Evolutionary conservation across 2,329 filamentous ascomycete species (phyloP).

Genomic region (Talaromyces atroroseus): DNA sequence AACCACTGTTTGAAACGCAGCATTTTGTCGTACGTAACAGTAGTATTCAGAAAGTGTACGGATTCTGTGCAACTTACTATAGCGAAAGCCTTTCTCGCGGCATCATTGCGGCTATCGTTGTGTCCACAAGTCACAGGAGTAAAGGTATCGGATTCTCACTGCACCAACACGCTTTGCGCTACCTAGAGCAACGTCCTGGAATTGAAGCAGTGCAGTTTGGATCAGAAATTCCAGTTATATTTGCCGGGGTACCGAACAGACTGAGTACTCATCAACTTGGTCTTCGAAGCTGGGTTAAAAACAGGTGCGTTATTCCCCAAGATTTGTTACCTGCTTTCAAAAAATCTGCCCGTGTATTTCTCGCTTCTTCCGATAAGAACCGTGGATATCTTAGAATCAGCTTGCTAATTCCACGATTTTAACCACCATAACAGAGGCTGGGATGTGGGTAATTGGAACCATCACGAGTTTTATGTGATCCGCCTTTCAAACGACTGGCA

Average conservation of each 20-base stretch:
- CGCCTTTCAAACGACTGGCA: constrained; percentile 1
- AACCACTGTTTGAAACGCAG: constrained; percentile 5
- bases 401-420: not conserved
- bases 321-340: no score
- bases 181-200: constrained; percentile 1
- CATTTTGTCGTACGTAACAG: constrained; percentile 12
- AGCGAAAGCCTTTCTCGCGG: constrained; percentile 6
- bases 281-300: constrained; percentile 11
- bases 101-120: constrained; percentile 11
- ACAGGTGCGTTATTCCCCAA: constrained; percentile 7
- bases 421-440: constrained; percentile 1
- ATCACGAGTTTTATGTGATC: constrained; percentile 9
- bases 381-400: no score
- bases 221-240: constrained; percentile 10
- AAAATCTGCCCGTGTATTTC: no score
- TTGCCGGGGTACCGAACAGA: constrained; percentile 11
- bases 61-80: constrained; percentile 13
- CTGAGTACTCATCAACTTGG: constrained; percentile 11
- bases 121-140: constrained; percentile 8
- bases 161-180: constrained; percentile 10
- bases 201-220: constrained; percentile 10
- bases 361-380: no score
- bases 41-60: constrained; percentile 11
- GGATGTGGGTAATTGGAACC: constrained; percentile 12
- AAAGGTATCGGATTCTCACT: constrained; percentile 11